Conservation (phyloP, 2,329 filamentous ascomycete genomes). For the Alternaria metachromatica region DNA sequence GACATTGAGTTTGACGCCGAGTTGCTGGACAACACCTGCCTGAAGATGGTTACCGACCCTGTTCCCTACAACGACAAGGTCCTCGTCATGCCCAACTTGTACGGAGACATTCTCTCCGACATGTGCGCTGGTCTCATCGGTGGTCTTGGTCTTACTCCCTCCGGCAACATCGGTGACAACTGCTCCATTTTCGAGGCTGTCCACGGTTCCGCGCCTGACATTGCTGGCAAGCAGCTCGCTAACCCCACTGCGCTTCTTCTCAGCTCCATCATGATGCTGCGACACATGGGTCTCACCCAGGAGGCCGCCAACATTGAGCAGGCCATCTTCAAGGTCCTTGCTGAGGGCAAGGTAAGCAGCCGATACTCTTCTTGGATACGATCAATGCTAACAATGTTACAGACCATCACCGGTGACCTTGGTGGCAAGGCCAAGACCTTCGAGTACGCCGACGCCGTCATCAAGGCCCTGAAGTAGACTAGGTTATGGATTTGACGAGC, state of each 20-base stretch:
- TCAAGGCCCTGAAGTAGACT: slow-evolving; percentile 63
- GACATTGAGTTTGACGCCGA: slow-evolving; percentile 96
- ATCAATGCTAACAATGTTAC: slow-evolving; percentile 23
- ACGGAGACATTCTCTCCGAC: slow-evolving; percentile 99
- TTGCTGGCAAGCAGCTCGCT: slow-evolving; percentile 92
- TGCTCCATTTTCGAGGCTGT: slow-evolving; percentile 99
- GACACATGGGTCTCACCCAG: slow-evolving; percentile 91
- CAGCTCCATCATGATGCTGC: slow-evolving; percentile 98
- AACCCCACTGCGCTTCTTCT: slow-evolving; percentile 97
- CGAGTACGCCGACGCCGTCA: slow-evolving; percentile 94
- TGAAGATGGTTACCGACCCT: slow-evolving; percentile 98
- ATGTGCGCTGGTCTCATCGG: slow-evolving; percentile 99
- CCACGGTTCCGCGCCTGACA: slow-evolving; percentile 95
- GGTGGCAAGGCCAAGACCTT: slow-evolving; percentile 95
- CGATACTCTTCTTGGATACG: neutral
- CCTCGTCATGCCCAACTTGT: slow-evolving; percentile 95
- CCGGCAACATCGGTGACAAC: slow-evolving; percentile 98
- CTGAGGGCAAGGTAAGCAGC: slow-evolving; percentile 81
- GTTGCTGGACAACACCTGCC: slow-evolving; percentile 97
- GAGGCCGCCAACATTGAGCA: slow-evolving; percentile 89
- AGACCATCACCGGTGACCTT: slow-evolving; percentile 89
- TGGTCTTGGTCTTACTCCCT: slow-evolving; percentile 94
- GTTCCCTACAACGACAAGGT: slow-evolving; percentile 99
- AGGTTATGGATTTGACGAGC: slow-evolving; percentile 33
- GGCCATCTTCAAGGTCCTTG: slow-evolving; percentile 92